These are phyloP conservation scores for Ophiocordyceps camponoti-rufipedis DNA, from an alignment of 2,329 filamentous ascomycete genomes.

Conservation along the genomic window DNA sequence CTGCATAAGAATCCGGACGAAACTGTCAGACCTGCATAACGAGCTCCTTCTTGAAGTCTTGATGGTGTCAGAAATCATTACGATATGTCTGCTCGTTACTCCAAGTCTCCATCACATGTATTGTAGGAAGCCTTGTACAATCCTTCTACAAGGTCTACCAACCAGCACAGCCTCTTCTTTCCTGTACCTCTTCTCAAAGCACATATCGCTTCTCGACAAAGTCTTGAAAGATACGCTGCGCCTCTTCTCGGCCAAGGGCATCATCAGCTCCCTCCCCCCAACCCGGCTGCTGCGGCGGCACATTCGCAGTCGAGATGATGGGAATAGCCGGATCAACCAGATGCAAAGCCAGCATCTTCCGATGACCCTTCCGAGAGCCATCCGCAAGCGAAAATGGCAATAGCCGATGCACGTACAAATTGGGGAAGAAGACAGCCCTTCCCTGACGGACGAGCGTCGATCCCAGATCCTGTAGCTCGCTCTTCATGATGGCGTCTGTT, in stretches of 20 bases:
- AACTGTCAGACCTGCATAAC: no score
- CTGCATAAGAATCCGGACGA: no score
- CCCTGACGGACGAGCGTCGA: conserved; percentile 24
- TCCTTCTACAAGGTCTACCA: no score
- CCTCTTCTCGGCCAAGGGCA: neutral
- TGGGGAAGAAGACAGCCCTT: conserved; percentile 38
- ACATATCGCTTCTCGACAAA: no score
- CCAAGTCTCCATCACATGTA: no score
- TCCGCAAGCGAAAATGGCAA: conserved; percentile 32
- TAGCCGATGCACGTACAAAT: conserved; percentile 31
- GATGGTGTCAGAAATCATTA: no score
- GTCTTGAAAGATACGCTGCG: no score
- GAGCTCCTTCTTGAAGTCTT: no score
- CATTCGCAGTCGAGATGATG: conserved; percentile 23
- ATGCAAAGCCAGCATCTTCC: conserved; percentile 41
- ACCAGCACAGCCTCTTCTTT: no score
- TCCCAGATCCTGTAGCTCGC: conserved; percentile 21
- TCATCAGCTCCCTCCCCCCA: conserved; percentile 13
- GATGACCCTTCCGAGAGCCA: conserved; percentile 31
- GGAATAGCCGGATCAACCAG: conserved; percentile 37
- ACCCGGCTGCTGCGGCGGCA: conserved; percentile 22
- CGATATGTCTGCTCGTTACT: no score
- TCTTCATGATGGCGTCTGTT: conserved; percentile 5
- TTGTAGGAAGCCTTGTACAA: no score
- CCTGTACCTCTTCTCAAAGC: no score